phyloP scores from a whole-genome alignment of 306 rosid genomes.

The Aeschynomene evenia region DNA sequence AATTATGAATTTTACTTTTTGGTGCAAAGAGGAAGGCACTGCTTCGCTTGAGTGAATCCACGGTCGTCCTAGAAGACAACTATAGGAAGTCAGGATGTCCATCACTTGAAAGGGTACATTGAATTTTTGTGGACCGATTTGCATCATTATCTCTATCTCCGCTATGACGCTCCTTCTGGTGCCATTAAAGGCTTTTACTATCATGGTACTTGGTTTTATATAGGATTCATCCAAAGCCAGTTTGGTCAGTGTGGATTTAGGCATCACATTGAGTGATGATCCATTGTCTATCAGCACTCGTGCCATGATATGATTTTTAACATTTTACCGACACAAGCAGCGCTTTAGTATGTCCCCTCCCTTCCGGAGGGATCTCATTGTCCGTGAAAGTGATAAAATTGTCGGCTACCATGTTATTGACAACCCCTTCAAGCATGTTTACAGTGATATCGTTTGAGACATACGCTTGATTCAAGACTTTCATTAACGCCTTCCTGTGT shows the following conservation, averaged over 20 bases:
- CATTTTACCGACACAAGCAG: background rate
- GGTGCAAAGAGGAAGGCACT: background rate
- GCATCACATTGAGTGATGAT: background rate
- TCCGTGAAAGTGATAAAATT: background rate
- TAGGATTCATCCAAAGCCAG: background rate
- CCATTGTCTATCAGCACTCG: background rate
- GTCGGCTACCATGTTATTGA: background rate
- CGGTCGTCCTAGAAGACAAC: background rate
- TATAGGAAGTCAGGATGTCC: background rate
- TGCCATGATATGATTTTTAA: background rate
- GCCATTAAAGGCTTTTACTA: background rate
- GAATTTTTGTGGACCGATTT: background rate
- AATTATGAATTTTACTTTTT: background rate
- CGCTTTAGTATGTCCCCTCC: background rate
- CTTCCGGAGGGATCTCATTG: background rate
- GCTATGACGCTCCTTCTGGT: background rate
- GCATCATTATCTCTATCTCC: background rate
- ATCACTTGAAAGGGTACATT: background rate
- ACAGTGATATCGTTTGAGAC: background rate
- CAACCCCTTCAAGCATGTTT: background rate
- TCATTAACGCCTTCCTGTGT: background rate
- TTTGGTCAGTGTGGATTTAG: background rate
- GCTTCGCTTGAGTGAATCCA: background rate
- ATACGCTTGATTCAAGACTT: background rate
- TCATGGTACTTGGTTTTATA: background rate